These are phyloP conservation scores for Suhomyces vadensis DNA, from an alignment of 805 yeast species.

Conservation along the genomic window DNA sequence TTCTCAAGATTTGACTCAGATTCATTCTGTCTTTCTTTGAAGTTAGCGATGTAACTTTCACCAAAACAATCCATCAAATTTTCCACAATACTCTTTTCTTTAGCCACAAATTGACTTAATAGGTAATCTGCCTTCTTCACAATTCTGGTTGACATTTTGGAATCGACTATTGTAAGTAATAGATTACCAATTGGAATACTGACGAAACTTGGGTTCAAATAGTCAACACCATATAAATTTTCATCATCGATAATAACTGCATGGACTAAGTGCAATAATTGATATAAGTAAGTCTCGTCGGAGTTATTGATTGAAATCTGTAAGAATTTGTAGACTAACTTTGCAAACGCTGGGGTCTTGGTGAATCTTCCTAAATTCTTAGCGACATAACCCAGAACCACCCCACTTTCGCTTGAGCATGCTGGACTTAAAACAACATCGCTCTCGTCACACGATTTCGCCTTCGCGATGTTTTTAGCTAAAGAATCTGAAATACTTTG, in stretches of 20 bases:
- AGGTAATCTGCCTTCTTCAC: conserved; percentile 58
- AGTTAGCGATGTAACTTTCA: conserved; percentile 48
- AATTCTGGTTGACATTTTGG: conserved; percentile 49
- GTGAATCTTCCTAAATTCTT: conserved; percentile 49
- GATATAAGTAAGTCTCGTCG: conserved; percentile 57
- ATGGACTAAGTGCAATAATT: conserved; percentile 67
- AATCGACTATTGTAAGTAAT: conserved; percentile 52
- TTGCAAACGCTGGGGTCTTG: conserved; percentile 54
- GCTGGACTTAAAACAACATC: conserved; percentile 41
- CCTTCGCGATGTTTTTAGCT: conserved; percentile 42
- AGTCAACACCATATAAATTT: conserved; percentile 34
- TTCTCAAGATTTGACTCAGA: conserved; percentile 57
- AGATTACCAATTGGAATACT: conserved; percentile 57
- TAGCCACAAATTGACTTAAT: conserved; percentile 50
- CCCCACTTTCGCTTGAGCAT: background rate
- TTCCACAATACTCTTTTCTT: conserved; percentile 51
- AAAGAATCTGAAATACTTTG: conserved; percentile 54
- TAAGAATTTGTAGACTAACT: conserved; percentile 57
- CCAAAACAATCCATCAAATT: conserved; percentile 61
- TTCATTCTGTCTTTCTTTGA: conserved; percentile 45
- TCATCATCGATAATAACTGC: conserved; percentile 60
- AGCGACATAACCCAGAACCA: conserved; percentile 45
- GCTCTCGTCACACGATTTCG: conserved; percentile 35
- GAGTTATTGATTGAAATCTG: conserved; percentile 51
- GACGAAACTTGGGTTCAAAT: conserved; percentile 48